A percentile compares a stretch with the other conserved stretches of the same genome.
These are phyloP conservation scores for Eremothecium cymbalariae DNA, from an alignment of 1,139 yeast species.

Conservation along the genomic window DNA sequence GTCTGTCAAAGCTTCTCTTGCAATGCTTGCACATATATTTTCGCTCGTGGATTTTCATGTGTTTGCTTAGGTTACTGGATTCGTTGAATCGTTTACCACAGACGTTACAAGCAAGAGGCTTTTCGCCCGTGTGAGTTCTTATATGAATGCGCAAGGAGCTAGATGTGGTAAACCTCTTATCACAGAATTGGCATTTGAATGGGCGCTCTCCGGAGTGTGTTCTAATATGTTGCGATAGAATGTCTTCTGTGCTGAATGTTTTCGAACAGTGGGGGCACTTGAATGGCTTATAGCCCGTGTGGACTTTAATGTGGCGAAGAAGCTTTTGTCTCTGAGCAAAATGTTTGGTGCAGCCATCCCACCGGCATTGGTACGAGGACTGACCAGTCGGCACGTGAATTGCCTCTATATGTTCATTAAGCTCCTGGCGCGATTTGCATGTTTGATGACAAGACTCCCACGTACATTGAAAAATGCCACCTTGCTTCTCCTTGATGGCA, in stretches of 20 bases:
- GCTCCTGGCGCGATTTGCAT: conserved; percentile 47
- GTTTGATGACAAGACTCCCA: conserved; percentile 40
- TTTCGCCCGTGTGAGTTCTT: conserved; percentile 86
- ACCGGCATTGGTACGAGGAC: conserved; percentile 58
- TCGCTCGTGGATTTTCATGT: conserved; percentile 56
- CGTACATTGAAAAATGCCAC: conserved; percentile 15
- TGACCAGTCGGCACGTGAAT: conserved; percentile 71
- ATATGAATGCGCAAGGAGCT: conserved; percentile 55
- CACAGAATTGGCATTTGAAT: conserved; percentile 55
- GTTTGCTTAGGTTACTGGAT: conserved; percentile 81
- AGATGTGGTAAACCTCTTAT: conserved; percentile 52
- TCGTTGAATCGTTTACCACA: conserved; percentile 85
- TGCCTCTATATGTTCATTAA: conserved; percentile 61
- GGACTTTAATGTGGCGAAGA: conserved; percentile 77
- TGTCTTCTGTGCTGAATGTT: conserved; percentile 51
- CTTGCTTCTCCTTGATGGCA: conserved; percentile 4
- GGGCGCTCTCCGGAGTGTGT: conserved; percentile 93
- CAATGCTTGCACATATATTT: conserved; percentile 10
- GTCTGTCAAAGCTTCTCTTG: conserved; percentile 9
- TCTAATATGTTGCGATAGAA: conserved; percentile 58
- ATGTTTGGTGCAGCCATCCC: conserved; percentile 71
- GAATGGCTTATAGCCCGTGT: conserved; percentile 76
- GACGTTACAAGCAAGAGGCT: conserved; percentile 74
- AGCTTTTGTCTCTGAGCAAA: conserved; percentile 83
- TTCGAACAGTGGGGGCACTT: conserved; percentile 60